These are phyloP conservation scores for Geoglossum cookeanum DNA, from an alignment of 2,329 filamentous ascomycete genomes.

Conservation along the genomic window DNA sequence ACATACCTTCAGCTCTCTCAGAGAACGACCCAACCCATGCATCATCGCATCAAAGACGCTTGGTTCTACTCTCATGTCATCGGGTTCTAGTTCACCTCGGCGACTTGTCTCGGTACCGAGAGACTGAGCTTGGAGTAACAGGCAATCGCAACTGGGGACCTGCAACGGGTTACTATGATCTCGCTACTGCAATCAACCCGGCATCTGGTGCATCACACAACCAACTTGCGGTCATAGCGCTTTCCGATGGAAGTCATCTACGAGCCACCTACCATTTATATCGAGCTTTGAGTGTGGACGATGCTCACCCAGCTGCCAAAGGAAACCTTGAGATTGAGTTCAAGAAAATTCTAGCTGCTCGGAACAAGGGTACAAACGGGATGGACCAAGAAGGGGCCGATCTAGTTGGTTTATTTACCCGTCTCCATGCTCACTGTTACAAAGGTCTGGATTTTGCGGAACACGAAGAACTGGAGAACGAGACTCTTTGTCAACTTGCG, in stretches of 20 bases:
- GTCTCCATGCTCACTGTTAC: conserved; percentile 70
- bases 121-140: conserved; percentile 50
- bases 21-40: conserved; percentile 27
- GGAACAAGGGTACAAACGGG: conserved; percentile 31
- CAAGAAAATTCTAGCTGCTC: conserved; percentile 39
- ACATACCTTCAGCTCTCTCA: not conserved
- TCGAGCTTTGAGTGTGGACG: conserved; percentile 53
- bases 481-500: conserved; percentile 62
- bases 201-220: conserved; percentile 69
- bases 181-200: conserved; percentile 64
- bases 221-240: conserved; percentile 72
- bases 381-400: conserved; percentile 27
- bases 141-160: conserved; percentile 52
- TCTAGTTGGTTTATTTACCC: conserved; percentile 64
- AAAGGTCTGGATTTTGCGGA: conserved; percentile 55
- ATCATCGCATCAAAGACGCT: conserved; percentile 31
- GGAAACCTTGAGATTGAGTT: conserved; percentile 69
- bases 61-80: conserved; percentile 58
- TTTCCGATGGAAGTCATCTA: conserved; percentile 60
- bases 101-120: conserved; percentile 75
- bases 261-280: conserved; percentile 81
- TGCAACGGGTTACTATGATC: conserved; percentile 65
- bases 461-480: conserved; percentile 65
- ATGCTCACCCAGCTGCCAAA: conserved; percentile 55
- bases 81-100: conserved; percentile 70